These are phyloP conservation scores for Phialophora chinensis DNA, from an alignment of 2,329 filamentous ascomycete species.

Conservation along the genomic window DNA sequence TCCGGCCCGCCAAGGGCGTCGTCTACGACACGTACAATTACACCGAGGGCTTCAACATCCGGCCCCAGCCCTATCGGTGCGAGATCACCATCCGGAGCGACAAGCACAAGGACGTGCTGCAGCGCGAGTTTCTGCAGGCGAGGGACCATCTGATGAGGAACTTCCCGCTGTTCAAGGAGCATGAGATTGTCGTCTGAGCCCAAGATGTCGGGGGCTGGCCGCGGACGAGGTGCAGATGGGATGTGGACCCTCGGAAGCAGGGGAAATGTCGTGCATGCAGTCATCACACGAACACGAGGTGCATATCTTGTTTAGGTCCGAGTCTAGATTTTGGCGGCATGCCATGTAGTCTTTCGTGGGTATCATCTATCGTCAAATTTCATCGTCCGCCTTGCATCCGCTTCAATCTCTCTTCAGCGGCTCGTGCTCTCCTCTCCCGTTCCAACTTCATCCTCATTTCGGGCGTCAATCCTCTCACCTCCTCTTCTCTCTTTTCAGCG, in stretches of 20 bases:
- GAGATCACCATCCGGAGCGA: constrained; percentile 31
- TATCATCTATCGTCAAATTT: neutral
- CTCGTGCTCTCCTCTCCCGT: constrained; percentile 84
- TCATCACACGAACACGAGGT: neutral
- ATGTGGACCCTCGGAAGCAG: neutral
- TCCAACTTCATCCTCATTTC: constrained; percentile 86
- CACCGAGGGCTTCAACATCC: constrained; percentile 34
- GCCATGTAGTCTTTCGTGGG: neutral
- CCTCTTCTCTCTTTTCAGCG: constrained; percentile 81
- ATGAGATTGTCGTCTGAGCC: constrained; percentile 33
- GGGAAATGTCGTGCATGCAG: neutral
- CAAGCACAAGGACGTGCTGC: constrained; percentile 22
- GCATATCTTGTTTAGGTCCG: neutral
- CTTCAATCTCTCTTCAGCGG: constrained; percentile 85
- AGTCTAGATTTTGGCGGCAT: neutral
- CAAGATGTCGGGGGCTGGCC: neutral
- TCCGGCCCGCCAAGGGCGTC: constrained; percentile 40
- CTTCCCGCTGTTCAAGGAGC: constrained; percentile 36
- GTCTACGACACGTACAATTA: constrained; percentile 36
- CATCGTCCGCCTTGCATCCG: constrained; percentile 59
- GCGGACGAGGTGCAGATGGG: neutral
- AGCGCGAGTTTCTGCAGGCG: constrained; percentile 23
- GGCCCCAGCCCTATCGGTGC: constrained; percentile 31
- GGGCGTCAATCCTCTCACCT: constrained; percentile 80
- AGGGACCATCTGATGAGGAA: constrained; percentile 24